Evolutionary conservation across 2,329 filamentous ascomycete genomes (phyloP).

Genomic region (Scortechinia acanthostroma): DNA sequence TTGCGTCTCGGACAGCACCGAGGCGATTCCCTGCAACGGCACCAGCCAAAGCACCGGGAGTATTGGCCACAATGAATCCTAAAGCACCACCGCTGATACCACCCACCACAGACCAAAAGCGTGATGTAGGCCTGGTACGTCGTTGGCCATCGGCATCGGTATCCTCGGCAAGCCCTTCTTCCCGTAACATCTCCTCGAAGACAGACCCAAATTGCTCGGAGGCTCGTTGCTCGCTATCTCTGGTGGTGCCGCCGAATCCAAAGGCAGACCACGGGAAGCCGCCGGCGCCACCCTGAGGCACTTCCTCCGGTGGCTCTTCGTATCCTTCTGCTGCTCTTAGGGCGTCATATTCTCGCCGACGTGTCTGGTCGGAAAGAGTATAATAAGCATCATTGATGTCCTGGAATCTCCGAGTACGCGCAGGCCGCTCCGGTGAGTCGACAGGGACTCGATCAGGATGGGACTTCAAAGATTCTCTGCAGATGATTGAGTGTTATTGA

Average conservation of each 20-base stretch:
- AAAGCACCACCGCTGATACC: conserved; percentile 81
- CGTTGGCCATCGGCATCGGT: conserved; percentile 58
- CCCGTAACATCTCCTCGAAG: conserved; percentile 83
- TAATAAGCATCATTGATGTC: conserved; percentile 90
- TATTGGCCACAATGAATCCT: conserved; percentile 90
- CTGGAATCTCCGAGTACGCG: conserved; percentile 82
- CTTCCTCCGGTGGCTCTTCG: conserved; percentile 29
- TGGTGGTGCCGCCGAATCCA: conserved; percentile 34
- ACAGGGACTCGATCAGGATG: conserved; percentile 85
- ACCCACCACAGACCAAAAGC: conserved; percentile 86
- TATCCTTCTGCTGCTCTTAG: conserved; percentile 40
- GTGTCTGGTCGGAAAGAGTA: conserved; percentile 71
- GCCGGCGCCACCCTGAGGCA: conserved; percentile 20
- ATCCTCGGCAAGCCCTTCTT: conserved; percentile 62
- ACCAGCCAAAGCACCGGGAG: conserved; percentile 81
- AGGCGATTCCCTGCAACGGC: conserved; percentile 86
- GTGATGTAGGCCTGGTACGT: too few species aligned
- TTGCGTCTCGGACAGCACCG: conserved; percentile 82
- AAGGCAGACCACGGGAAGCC: conserved; percentile 75
- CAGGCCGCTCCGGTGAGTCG: conserved; percentile 74
- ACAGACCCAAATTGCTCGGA: conserved; percentile 72
- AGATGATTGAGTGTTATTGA: conserved; percentile 8
- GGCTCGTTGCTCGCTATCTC: conserved; percentile 18
- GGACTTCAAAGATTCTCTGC: conserved; percentile 77
- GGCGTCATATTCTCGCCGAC: conserved; percentile 78